These are phyloP conservation scores for Phytophthora citrophthora DNA, from an alignment of 352 stramenopile species.

Conservation along the genomic window DNA sequence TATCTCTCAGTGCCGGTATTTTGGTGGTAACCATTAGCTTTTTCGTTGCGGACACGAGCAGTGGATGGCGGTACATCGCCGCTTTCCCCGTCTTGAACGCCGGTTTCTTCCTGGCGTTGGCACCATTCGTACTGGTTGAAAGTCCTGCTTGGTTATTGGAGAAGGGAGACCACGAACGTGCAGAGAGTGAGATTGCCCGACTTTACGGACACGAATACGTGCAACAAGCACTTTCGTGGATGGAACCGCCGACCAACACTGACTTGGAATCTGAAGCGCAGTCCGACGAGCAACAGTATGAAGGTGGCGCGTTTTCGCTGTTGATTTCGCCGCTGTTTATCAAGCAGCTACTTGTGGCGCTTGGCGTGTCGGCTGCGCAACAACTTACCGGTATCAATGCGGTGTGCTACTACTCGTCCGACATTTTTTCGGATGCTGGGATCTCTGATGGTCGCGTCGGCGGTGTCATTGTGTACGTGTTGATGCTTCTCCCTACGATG, in stretches of 20 bases:
- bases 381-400: slow-evolving; percentile 72
- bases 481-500: slow-evolving; percentile 45
- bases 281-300: slow-evolving; percentile 11
- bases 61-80: slow-evolving; percentile 39
- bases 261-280: slow-evolving; percentile 13
- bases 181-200: slow-evolving; percentile 27
- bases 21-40: slow-evolving; percentile 48
- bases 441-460: slow-evolving; percentile 55
- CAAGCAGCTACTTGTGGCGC: slow-evolving; percentile 46
- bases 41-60: slow-evolving; percentile 37
- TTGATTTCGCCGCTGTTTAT: slow-evolving; percentile 34
- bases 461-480: slow-evolving; percentile 32
- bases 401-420: slow-evolving; percentile 71
- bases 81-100: slow-evolving; percentile 41
- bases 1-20: slow-evolving; percentile 42
- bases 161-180: slow-evolving; percentile 28
- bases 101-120: slow-evolving; percentile 29
- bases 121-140: slow-evolving; percentile 39
- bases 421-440: slow-evolving; percentile 60
- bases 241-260: slow-evolving; percentile 14
- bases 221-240: slow-evolving; percentile 31
- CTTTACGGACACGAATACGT: slow-evolving; percentile 39
- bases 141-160: slow-evolving; percentile 52
- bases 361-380: slow-evolving; percentile 45
- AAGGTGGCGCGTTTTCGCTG: slow-evolving; percentile 16